Evolutionary conservation across 352 stramenopile genomes (phyloP).

Genomic region (Aphanomyces astaci): DNA sequence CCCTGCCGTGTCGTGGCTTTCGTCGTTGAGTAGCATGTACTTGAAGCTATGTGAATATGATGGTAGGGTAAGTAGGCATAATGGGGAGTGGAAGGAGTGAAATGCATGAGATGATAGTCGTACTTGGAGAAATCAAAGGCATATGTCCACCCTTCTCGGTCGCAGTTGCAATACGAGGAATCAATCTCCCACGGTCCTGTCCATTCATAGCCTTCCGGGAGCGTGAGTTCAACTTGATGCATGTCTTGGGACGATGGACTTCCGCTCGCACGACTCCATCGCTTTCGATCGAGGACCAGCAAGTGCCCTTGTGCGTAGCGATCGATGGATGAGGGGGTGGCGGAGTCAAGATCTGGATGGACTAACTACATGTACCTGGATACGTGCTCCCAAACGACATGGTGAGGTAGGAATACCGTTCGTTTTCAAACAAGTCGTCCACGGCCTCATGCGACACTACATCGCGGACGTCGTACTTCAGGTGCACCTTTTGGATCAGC

Average conservation of each 20-base stretch:
- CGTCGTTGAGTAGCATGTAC: conserved; percentile 9
- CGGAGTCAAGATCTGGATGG: background rate
- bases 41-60: background rate
- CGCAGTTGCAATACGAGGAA: conserved; percentile 40
- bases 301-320: conserved; percentile 35
- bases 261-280: conserved; percentile 49
- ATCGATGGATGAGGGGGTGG: background rate
- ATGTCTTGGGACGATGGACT: conserved; percentile 50
- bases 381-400: conserved; percentile 59
- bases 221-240: conserved; percentile 49
- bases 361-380: conserved; percentile 32
- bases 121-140: conserved; percentile 72
- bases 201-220: conserved; percentile 43
- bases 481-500: conserved; percentile 52
- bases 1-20: background rate
- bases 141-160: conserved; percentile 64
- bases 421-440: conserved; percentile 72
- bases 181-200: conserved; percentile 56
- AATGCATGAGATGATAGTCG: background rate
- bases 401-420: conserved; percentile 72
- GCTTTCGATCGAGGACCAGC: conserved; percentile 51
- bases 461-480: conserved; percentile 57
- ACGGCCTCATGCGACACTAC: conserved; percentile 55
- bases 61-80: too few relatives aligned
- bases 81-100: too few relatives aligned